These are phyloP conservation scores for Vigna radiata DNA, from an alignment of 306 rosid species.

Conservation along the genomic window DNA sequence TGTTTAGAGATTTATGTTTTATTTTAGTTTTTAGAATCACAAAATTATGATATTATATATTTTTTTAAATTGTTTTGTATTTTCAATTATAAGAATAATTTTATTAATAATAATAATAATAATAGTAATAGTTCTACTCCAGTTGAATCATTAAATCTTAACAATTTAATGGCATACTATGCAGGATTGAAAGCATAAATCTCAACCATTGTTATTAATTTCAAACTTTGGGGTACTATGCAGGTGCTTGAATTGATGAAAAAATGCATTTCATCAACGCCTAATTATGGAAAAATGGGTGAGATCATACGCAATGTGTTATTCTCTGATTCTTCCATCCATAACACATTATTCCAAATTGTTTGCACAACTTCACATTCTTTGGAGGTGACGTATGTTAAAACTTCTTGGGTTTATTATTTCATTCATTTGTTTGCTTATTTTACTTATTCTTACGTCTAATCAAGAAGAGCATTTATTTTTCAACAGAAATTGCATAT, in stretches of 20 bases:
- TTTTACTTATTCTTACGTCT: slow-evolving; percentile 35
- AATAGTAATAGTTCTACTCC: no score
- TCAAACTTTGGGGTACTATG: slow-evolving; percentile 41
- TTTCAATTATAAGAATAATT: no score
- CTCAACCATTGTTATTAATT: slow-evolving; percentile 27
- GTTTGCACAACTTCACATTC: slow-evolving; percentile 75
- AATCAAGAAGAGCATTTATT: slow-evolving; percentile 38
- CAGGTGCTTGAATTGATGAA: slow-evolving; percentile 93
- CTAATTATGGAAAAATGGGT: slow-evolving; percentile 63
- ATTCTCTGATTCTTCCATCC: slow-evolving; percentile 88
- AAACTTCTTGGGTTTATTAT: slow-evolving; percentile 38
- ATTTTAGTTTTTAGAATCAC: no score
- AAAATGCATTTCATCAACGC: slow-evolving; percentile 63
- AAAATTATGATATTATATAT: no score
- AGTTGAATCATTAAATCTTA: no score
- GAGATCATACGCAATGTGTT: slow-evolving; percentile 64
- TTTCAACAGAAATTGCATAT: slow-evolving; percentile 67
- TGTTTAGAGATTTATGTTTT: no score
- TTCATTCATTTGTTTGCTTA: slow-evolving; percentile 30
- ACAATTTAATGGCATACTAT: no score
- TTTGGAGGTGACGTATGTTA: slow-evolving; percentile 70
- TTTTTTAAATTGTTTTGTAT: no score
- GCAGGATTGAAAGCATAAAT: no score
- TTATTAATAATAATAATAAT: no score
- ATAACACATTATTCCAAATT: slow-evolving; percentile 70